phyloP scores from a whole-genome alignment of 208 protist species.

The Porcisia hertigi region DNA sequence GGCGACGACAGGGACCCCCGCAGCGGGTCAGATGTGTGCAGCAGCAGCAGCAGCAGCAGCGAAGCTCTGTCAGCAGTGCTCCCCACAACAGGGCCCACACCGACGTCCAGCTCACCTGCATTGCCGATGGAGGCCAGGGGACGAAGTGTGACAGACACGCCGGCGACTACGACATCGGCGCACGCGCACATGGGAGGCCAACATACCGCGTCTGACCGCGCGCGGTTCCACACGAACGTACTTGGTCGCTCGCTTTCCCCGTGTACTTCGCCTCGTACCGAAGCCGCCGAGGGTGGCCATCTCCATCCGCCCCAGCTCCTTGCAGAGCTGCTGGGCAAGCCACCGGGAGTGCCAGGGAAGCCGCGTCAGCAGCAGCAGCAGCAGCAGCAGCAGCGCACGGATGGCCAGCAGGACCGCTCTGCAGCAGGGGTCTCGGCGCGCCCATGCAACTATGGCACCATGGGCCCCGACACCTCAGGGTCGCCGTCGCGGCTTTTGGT shows the following conservation, averaged over 20 bases:
- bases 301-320: background rate
- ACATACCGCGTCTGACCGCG: constrained; percentile 1
- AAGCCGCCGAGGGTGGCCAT: background rate
- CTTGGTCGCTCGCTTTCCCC: constrained; percentile 25
- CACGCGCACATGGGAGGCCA: constrained; percentile 4
- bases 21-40: constrained; percentile 6
- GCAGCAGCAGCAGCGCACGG: background rate
- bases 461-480: constrained; percentile 26
- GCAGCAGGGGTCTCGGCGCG: background rate
- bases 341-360: too few relatives aligned
- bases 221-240: constrained; percentile 6
- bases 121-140: too few relatives aligned
- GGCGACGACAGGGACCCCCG: constrained; percentile 20
- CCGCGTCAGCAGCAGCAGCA: background rate
- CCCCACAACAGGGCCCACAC: background rate
- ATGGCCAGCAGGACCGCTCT: background rate
- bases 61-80: constrained; percentile 9
- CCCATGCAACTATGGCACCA: constrained; percentile 19
- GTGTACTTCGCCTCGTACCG: background rate
- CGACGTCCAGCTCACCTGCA: background rate
- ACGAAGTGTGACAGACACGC: background rate
- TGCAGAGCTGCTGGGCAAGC: background rate
- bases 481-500: constrained; percentile 15
- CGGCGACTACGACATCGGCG: constrained; percentile 1
- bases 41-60: background rate